Evolutionary conservation across 371 early-diverging fungal genomes (phyloP).

Genomic region (Actinomortierella ambigua): DNA sequence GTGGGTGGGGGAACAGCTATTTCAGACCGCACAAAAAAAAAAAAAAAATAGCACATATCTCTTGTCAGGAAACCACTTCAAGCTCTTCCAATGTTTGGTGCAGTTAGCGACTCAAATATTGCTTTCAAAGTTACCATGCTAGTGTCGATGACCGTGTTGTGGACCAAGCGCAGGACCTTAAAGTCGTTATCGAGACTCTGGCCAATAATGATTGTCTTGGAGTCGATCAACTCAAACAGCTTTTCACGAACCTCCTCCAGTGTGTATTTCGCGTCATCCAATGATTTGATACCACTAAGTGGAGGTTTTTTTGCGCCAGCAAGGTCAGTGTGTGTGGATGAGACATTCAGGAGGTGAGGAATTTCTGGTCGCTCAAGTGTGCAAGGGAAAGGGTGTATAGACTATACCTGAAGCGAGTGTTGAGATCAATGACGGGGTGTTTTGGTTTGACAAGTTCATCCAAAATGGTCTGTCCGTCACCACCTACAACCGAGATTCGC

Average conservation of each 20-base stretch:
- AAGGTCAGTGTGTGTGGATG: too few species aligned
- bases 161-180: slow-evolving; percentile 31
- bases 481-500: slow-evolving; percentile 58
- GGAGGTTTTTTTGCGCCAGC: background rate
- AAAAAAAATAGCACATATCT: background rate
- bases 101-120: background rate
- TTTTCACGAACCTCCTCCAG: slow-evolving; percentile 48
- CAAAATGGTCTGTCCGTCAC: slow-evolving; percentile 47
- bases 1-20: slow-evolving; percentile 32
- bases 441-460: slow-evolving; percentile 62
- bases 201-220: slow-evolving; percentile 27
- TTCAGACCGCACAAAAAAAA: background rate
- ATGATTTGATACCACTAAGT: slow-evolving; percentile 57
- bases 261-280: slow-evolving; percentile 50
- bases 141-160: slow-evolving; percentile 24
- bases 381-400: background rate
- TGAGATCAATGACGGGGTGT: slow-evolving; percentile 58
- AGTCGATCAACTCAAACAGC: slow-evolving; percentile 45
- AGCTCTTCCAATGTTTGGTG: background rate
- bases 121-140: slow-evolving; percentile 8
- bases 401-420: slow-evolving; percentile 49
- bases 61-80: background rate
- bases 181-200: slow-evolving; percentile 54
- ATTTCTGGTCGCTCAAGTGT: background rate
- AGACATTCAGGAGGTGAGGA: too few species aligned